Conservation (phyloP, 129 eudicot species). For the Tagetes patula region DNA sequence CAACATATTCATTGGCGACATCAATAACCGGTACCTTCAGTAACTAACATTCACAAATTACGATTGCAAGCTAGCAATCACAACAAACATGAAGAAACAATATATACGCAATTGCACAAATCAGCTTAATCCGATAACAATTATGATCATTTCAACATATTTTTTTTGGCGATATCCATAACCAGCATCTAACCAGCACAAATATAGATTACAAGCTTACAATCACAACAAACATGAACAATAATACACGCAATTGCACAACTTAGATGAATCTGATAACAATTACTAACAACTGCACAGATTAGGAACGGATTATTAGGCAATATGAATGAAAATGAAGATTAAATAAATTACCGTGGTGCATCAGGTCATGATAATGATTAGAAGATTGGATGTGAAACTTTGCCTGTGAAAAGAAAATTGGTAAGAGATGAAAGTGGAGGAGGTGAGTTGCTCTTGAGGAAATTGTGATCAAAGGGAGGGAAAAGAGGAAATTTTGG, state of each 20-base stretch:
- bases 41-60: neutral
- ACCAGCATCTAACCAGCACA: neutral
- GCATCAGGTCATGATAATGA: constrained; percentile 37
- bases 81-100: neutral
- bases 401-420: constrained; percentile 14
- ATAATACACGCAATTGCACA: neutral
- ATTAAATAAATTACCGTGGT: constrained; percentile 26
- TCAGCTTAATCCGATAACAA: constrained; percentile 1
- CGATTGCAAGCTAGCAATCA: neutral
- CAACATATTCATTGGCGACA: too few relatives aligned
- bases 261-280: neutral
- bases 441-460: constrained; percentile 27
- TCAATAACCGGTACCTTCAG: neutral
- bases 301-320: neutral
- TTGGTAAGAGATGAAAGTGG: constrained; percentile 25
- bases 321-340: neutral
- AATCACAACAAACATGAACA: neutral
- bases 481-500: constrained; percentile 31
- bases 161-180: neutral
- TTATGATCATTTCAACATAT: constrained; percentile 9
- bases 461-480: constrained; percentile 37
- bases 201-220: neutral
- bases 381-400: constrained; percentile 34
- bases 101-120: neutral
- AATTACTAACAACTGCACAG: neutral